These are phyloP conservation scores for Isatis tinctoria DNA, from an alignment of 345 rosid species.

Conservation along the genomic window DNA sequence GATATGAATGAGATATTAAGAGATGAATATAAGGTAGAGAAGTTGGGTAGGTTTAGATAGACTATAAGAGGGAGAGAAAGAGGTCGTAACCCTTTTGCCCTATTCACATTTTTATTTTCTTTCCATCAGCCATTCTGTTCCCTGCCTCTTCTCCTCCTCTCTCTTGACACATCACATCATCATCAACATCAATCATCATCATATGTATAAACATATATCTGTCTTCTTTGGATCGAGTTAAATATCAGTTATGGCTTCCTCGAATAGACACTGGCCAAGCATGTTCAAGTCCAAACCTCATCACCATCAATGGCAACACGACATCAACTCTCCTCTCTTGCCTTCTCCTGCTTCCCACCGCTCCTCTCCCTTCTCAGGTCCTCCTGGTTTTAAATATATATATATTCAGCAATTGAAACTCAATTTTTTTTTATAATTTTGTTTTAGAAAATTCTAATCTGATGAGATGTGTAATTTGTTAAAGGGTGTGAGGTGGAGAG, in stretches of 20 bases:
- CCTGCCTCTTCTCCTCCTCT: constrained; percentile 19
- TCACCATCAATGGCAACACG: constrained; percentile 87
- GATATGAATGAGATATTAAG: neutral
- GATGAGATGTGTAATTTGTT: neutral
- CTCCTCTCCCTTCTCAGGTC: constrained; percentile 39
- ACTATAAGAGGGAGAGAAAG: constrained; percentile 40
- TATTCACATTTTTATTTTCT: constrained; percentile 24
- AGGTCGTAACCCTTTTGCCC: constrained; percentile 30
- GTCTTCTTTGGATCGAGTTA: constrained; percentile 16
- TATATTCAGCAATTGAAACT: neutral
- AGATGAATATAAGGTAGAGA: constrained; percentile 49
- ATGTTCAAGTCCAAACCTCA: constrained; percentile 97
- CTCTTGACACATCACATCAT: constrained; percentile 28
- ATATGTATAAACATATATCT: constrained; percentile 10
- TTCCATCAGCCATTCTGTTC: constrained; percentile 21
- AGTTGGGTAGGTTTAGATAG: constrained; percentile 39
- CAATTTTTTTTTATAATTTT: neutral
- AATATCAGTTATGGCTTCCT: constrained; percentile 78
- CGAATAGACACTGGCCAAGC: constrained; percentile 99
- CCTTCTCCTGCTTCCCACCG: constrained; percentile 53
- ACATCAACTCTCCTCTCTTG: constrained; percentile 66
- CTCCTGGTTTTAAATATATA: neutral
- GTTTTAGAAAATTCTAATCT: neutral
- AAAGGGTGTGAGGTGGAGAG: constrained; percentile 74
- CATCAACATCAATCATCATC: constrained; percentile 24